Evolutionary conservation across 441 rosid species (phyloP), one percentile per base, ranked within the genome.

Genomic region (Gossypium gossypioides): DNA sequence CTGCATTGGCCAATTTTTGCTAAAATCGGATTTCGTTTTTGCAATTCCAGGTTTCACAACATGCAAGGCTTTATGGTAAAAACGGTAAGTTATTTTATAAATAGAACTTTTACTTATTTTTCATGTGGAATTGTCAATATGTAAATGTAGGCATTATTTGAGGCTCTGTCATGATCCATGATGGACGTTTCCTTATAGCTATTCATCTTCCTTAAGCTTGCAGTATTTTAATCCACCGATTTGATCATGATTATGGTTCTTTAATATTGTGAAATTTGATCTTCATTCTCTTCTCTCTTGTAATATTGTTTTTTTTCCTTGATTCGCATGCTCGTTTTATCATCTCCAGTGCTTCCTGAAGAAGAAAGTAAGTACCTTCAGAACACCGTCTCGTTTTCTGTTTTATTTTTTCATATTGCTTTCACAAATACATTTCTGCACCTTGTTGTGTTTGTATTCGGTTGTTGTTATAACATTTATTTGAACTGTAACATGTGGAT

Each of bases 261-360:
- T 9, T 10, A 32, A 48, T 72, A 2, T 21, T 64, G 25, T 32
- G 64, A 46, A 34, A 67, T 59, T 19, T 24, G n/a, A 8, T 67
- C 51, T 50, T 69, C 21, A 37, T 68, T 42, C 22, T 50, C 24
- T 22, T 46, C 34, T 6, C 13, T 6, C 68, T 65, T 46, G 13
- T 66, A 24, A 66, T 24, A 12, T 64, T 63, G 8, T 19, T 64
- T 44, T 18, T 29, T 61, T 25, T 2, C 54, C 37, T 46, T 13
- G 22, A 19, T 24, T 48, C 21, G 32, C 19, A 46, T 66, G 70
- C 72, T 75, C 72, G 51, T 54, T 63, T 69, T 24, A 19, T 77
- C 85, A 78, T 50, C 78, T 76, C 83, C 96, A 95, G 97, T 87
- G 74, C 89, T 95, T 80, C 94, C 94, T 2, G 89, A 89, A 85